A percentile compares a stretch with the other conserved stretches of the same genome.
These are phyloP conservation scores for Pseudogymnoascus sp. DNA, from an alignment of 2,329 filamentous ascomycete species.

Conservation along the genomic window DNA sequence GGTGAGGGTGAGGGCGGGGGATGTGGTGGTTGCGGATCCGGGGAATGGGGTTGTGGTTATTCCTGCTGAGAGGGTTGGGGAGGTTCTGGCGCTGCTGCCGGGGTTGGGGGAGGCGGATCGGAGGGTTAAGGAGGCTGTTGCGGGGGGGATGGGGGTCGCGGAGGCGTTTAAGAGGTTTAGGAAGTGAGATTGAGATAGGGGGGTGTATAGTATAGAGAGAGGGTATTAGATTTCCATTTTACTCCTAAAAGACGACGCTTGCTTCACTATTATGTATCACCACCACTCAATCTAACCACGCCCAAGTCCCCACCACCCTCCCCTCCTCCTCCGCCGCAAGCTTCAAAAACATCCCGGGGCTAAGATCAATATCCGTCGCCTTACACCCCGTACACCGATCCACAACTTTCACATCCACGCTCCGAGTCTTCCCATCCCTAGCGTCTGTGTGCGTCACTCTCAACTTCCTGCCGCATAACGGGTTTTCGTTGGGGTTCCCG, in stretches of 20 bases:
- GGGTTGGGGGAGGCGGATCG: slow-evolving; percentile 40
- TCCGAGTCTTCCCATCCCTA: slow-evolving; percentile 41
- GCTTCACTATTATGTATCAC: neutral
- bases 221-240: neutral
- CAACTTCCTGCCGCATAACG: slow-evolving; percentile 59
- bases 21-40: slow-evolving; percentile 62
- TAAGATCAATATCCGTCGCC: slow-evolving; percentile 35
- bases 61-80: slow-evolving; percentile 48
- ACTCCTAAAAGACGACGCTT: neutral
- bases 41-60: slow-evolving; percentile 63
- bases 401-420: slow-evolving; percentile 54
- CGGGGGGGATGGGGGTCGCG: slow-evolving; percentile 49
- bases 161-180: slow-evolving; percentile 53
- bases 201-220: neutral
- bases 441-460: slow-evolving; percentile 44
- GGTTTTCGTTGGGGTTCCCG: slow-evolving; percentile 53
- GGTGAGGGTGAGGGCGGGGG: slow-evolving; percentile 42
- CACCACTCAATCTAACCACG: slow-evolving; percentile 25
- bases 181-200: neutral
- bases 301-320: slow-evolving; percentile 31
- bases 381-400: slow-evolving; percentile 47
- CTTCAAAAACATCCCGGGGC: slow-evolving; percentile 32
- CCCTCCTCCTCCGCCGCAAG: slow-evolving; percentile 37
- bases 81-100: slow-evolving; percentile 49
- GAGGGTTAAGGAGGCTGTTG: slow-evolving; percentile 56